Evolutionary conservation across 345 rosid species (phyloP), one percentile per base, ranked within the genome.

Genomic region (Syzygium aqueum): DNA sequence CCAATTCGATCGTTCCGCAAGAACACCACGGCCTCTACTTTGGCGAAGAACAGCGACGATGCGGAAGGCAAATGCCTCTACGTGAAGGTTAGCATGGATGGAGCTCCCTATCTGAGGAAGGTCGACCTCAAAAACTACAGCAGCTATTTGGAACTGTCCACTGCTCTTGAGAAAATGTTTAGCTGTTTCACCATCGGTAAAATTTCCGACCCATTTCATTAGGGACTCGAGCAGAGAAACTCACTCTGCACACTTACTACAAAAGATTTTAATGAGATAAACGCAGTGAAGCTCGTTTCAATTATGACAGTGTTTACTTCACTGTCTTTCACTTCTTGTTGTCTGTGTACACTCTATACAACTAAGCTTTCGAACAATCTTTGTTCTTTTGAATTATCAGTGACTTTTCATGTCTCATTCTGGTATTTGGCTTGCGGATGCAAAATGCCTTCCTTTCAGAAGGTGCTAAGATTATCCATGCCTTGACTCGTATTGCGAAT

Each of bases 1-100:
- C 96, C 96, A 14, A 90, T 94, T 84, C 89, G 94, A 54, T 91
- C 95, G 5, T 92, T 91, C 86, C 91, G 96, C 87, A 94, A 92
- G 92, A 92, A 92, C 90, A 88, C 89, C 28, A 92, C 92, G 96
- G 92, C 90, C 87, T 90, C 89, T 56, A 91, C 91, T 65, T 84
- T 63, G 86, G 86, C 88, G 57, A 94, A 94, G 92, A 91, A 87
- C 87, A 85, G 61, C 56, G 94, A 91, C 53, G 96, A 90, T 27
- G 87, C 82, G 15, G 94, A 92, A 85, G 91, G 89, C 19, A 93
- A 90, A 89, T 93, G 94, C 77, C 90, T 91, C 86, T 93, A 91
- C 85, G 93, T 94, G 46, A 94, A 94, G 89, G 96, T 94, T 80
- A 93, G 94, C 89, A 90, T 94, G 96, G 95, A 94, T 89, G 95